Base-by-base conservation (phyloP, 768 basidiomycete species). In the Boletus subparvulus region DNA sequence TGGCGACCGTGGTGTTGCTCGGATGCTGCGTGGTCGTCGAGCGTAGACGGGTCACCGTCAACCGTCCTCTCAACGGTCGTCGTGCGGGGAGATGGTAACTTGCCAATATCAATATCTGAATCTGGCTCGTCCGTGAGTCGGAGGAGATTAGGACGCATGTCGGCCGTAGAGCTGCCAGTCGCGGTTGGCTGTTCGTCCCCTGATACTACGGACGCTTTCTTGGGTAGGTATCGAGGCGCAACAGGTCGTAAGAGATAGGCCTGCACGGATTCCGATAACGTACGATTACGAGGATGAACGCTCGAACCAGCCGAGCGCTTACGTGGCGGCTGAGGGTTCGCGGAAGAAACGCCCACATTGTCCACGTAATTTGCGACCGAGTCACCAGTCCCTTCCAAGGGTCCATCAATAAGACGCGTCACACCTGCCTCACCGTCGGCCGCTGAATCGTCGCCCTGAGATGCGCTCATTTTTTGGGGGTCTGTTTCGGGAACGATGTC, bases 181-280 rank as follows among this genome's bases (percentile, higher is more conserved):
- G 32, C 32, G 3, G 32, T 41, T 8, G 32, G 17, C 39, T 9
- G 54, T 39, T 43, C 4, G 14, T 39, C 39, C 54, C 44, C 9
- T n/a, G 24, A 33, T 35, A 12, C 17, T 35, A 12, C 17, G 3
- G 30, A 21, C 26, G 5, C 4, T 12, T 36, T 52, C 30, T 43
- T 47, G 16, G 47, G 24, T 33, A 43, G 37, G 41, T 44, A 54
- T 52, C 57, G 58, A 19, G 42, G 48, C 17, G 32, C 26, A 41
- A 43, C 33, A 8, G 64, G 54, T 7, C 49, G 54, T 12, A 61
- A 59, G 47, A 84, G 77, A 64, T 83, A 75, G 2, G 78, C 78
- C 40, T 77, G 79, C 4, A 84, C 75, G 14, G 80, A 77, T 52
- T 81, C 77, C 42, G 73, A 69, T 35, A 83, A 72, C 59, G 70